phyloP scores from a whole-genome alignment of 139 green algal genomes.

The Chloropicon primus region DNA sequence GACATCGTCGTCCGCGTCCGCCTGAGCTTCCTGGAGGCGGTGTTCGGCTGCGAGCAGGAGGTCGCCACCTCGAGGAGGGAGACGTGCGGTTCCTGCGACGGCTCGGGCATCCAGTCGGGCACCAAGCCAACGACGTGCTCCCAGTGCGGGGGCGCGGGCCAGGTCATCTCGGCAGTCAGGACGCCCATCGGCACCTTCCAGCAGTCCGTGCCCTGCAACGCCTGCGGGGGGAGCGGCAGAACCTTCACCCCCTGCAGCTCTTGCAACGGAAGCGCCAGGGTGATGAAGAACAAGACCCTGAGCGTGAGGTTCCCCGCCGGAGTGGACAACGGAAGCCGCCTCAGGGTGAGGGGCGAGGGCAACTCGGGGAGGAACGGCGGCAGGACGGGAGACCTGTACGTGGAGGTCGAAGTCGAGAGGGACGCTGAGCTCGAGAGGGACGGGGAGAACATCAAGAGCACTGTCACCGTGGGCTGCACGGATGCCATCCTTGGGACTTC shows the following conservation, averaged over 20 bases:
- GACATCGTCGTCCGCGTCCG: conserved; percentile 48
- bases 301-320: conserved; percentile 70
- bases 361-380: conserved; percentile 44
- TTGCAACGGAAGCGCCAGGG: conserved; percentile 79
- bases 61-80: conserved; percentile 55
- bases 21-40: conserved; percentile 78
- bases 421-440: conserved; percentile 78
- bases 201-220: conserved; percentile 59
- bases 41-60: conserved; percentile 87
- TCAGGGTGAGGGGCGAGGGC: conserved; percentile 74
- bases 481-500: conserved; percentile 90
- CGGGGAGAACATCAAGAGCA: conserved; percentile 72
- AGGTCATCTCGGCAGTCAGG: conserved; percentile 63
- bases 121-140: conserved; percentile 64
- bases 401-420: conserved; percentile 73
- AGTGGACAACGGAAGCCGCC: conserved; percentile 65
- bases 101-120: conserved; percentile 68
- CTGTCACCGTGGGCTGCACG: conserved; percentile 56
- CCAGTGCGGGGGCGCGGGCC: conserved; percentile 79
- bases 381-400: conserved; percentile 80
- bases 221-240: conserved; percentile 66
- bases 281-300: conserved; percentile 77
- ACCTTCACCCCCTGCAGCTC: conserved; percentile 52
- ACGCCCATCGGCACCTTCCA: conserved; percentile 91
- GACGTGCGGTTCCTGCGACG: conserved; percentile 39